phyloP scores from a whole-genome alignment of 495 filamentous ascomycete genomes.

The Aspergillus ostianus region DNA sequence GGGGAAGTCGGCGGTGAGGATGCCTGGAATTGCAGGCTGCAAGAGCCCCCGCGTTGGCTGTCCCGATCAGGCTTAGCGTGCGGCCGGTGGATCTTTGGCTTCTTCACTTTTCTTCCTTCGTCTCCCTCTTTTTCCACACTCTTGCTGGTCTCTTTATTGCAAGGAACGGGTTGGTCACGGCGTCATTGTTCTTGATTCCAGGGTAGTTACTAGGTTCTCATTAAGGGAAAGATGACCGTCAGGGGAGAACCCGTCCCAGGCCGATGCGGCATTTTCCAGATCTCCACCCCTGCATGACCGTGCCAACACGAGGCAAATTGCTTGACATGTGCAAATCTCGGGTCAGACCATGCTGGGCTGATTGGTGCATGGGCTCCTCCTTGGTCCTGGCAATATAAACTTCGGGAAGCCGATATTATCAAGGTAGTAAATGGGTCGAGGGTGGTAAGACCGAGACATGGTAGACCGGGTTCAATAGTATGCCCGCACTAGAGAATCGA shows the following conservation, averaged over 20 bases:
- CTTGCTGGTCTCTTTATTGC: no score
- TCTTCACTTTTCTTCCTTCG: no score
- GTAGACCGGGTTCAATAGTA: background rate
- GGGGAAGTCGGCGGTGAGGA: slow-evolving; percentile 14
- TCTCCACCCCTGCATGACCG: background rate
- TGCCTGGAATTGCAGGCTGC: slow-evolving; percentile 3
- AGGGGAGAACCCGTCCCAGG: background rate
- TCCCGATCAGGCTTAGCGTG: background rate
- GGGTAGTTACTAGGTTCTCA: no score
- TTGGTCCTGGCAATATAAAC: background rate
- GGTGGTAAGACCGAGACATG: background rate
- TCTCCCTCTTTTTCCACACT: no score
- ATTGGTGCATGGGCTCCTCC: background rate
- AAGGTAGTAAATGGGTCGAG: background rate
- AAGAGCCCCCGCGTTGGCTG: background rate
- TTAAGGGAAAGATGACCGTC: no score
- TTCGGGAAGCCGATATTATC: background rate
- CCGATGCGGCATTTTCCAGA: background rate
- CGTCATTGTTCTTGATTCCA: no score
- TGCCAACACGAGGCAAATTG: background rate
- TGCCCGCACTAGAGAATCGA: background rate
- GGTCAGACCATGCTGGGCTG: no score
- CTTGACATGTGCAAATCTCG: background rate
- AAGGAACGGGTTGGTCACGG: no score
- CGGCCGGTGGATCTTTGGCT: background rate